phyloP scores from a whole-genome alignment of 495 filamentous ascomycete species.

The Cenococcum geophilum region DNA sequence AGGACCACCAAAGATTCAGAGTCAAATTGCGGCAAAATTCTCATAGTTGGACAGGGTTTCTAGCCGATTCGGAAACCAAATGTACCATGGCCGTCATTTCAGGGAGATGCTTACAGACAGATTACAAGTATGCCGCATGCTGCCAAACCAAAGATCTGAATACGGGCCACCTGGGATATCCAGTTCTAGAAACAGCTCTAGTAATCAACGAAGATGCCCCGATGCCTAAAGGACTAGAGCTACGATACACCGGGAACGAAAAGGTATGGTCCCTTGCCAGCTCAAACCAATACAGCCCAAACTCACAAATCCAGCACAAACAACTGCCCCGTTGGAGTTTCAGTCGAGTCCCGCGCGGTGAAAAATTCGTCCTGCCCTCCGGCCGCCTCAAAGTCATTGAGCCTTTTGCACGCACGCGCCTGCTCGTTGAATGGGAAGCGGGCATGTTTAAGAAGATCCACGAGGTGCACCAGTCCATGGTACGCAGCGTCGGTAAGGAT shows the following conservation, averaged over 20 bases:
- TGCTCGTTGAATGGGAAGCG: slow-evolving; percentile 9
- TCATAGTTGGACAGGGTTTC: slow-evolving; percentile 14
- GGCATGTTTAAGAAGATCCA: slow-evolving; percentile 12
- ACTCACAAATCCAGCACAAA: background rate
- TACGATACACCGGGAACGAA: background rate
- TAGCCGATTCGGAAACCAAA: slow-evolving; percentile 7
- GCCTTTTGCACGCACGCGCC: slow-evolving; percentile 7
- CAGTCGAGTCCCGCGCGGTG: background rate
- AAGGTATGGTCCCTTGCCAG: background rate
- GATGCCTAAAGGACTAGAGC: slow-evolving; percentile 7
- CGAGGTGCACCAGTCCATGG: slow-evolving; percentile 5
- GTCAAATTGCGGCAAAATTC: slow-evolving; percentile 10
- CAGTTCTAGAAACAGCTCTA: slow-evolving; percentile 14
- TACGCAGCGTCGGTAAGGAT: slow-evolving; percentile 12
- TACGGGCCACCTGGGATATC: background rate
- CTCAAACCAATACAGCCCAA: background rate
- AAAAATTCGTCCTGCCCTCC: slow-evolving; percentile 7
- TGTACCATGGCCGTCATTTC: slow-evolving; percentile 12
- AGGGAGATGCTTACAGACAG: slow-evolving; percentile 11
- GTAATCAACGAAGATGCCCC: slow-evolving; percentile 6
- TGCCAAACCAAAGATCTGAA: slow-evolving; percentile 5
- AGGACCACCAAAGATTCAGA: slow-evolving; percentile 7
- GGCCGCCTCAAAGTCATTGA: slow-evolving; percentile 11
- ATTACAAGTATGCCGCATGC: slow-evolving; percentile 4
- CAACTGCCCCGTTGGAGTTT: background rate